phyloP scores from a whole-genome alignment of 2,329 filamentous ascomycete species.

The Fulvia fulva region DNA sequence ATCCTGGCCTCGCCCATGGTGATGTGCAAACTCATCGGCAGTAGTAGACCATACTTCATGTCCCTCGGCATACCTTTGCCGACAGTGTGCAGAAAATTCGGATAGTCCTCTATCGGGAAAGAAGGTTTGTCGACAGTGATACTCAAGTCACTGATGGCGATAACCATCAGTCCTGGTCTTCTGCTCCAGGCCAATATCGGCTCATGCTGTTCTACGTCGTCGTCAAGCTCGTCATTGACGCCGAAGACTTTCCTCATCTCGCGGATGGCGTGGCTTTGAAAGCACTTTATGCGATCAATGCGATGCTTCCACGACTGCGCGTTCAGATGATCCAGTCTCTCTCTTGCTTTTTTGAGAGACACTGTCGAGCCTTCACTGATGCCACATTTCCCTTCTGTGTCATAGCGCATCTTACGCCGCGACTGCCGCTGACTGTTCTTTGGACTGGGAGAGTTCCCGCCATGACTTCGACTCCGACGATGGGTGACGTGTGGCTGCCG shows the following conservation, averaged over 20 bases:
- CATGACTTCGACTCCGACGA: conserved; percentile 39
- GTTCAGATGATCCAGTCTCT: conserved; percentile 73
- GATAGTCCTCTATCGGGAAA: conserved; percentile 76
- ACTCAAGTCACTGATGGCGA: conserved; percentile 78
- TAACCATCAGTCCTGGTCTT: conserved; percentile 76
- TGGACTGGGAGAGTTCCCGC: conserved; percentile 16
- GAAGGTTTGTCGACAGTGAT: conserved; percentile 87
- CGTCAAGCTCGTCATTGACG: conserved; percentile 74
- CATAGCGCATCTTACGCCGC: conserved; percentile 58
- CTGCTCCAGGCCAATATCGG: conserved; percentile 80
- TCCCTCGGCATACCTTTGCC: conserved; percentile 96
- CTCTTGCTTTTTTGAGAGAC: conserved; percentile 70
- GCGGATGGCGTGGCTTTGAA: conserved; percentile 69
- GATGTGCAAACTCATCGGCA: conserved; percentile 85
- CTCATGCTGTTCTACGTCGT: conserved; percentile 78
- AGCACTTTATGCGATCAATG: conserved; percentile 71
- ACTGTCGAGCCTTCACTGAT: conserved; percentile 70
- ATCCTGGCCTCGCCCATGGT: conserved; percentile 86
- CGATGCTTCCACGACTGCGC: conserved; percentile 87
- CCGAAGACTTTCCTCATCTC: conserved; percentile 77
- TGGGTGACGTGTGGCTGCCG: conserved; percentile 28
- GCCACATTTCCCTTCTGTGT: conserved; percentile 70
- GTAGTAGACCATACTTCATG: conserved; percentile 82
- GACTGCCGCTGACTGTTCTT: conserved; percentile 25
- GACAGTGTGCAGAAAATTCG: conserved; percentile 78